Conservation (phyloP, 2,329 filamentous ascomycete genomes). For the Beauveria scarabaeidicola region DNA sequence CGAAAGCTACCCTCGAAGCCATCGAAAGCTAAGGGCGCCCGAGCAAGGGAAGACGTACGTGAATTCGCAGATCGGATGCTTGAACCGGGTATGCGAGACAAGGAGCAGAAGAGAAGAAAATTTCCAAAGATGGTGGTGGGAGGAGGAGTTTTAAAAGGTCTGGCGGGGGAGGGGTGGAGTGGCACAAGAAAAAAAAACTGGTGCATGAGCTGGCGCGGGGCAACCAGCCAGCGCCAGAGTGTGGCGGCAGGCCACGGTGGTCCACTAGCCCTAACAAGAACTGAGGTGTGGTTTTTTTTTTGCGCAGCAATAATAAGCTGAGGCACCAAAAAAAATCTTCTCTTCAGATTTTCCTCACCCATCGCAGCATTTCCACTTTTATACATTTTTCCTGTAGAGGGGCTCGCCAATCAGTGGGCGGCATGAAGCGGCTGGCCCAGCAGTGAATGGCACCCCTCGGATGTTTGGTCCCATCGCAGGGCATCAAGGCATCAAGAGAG, state of each 20-base stretch:
- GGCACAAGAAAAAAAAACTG: conserved; percentile 14
- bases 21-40: background rate
- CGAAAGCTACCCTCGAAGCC: background rate
- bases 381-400: background rate
- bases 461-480: conserved; percentile 3
- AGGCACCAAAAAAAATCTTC: conserved; percentile 7
- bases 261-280: conserved; percentile 8
- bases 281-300: background rate
- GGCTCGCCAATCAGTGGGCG: background rate
- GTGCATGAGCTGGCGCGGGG: conserved; percentile 25
- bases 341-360: background rate
- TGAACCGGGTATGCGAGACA: conserved; percentile 38
- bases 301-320: background rate
- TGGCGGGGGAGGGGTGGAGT: conserved; percentile 20
- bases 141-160: conserved; percentile 31
- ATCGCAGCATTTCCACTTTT: conserved; percentile 1
- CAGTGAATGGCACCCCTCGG: background rate
- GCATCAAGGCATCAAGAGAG: conserved; percentile 5
- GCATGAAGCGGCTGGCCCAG: background rate
- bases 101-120: conserved; percentile 31
- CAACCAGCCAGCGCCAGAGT: conserved; percentile 16
- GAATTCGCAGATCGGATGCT: conserved; percentile 36
- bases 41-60: conserved; percentile 20
- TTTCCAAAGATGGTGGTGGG: conserved; percentile 27
- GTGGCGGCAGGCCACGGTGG: background rate